Conservation (phyloP, 306 rosid species). For the Vicia villosa region DNA sequence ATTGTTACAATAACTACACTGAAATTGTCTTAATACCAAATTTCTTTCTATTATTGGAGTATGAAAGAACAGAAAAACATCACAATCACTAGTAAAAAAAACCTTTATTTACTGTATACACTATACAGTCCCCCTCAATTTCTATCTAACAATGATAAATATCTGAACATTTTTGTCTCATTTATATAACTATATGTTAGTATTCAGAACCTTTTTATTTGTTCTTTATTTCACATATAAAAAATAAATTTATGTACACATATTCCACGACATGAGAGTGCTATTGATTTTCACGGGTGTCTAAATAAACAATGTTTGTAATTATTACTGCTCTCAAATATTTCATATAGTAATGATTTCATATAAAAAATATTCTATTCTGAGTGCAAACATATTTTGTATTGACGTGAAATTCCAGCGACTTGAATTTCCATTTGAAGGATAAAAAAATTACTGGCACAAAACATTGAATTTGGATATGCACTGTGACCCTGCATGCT, state of each 20-base stretch:
- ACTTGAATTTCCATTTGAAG: conserved; percentile 37
- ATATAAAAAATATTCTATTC: conserved; percentile 22
- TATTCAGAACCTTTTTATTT: background rate
- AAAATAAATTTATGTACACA: background rate
- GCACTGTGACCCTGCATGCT: conserved; percentile 38
- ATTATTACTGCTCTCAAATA: conserved; percentile 24
- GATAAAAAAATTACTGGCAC: conserved; percentile 25
- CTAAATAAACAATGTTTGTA: conserved; percentile 33
- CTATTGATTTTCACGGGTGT: conserved; percentile 38
- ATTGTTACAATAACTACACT: conserved; percentile 5
- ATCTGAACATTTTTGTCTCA: conserved; percentile 8
- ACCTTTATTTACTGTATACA: background rate
- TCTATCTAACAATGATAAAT: background rate
- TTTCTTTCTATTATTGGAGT: background rate
- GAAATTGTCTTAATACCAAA: conserved; percentile 11
- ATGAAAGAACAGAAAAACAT: background rate
- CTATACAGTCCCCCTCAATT: conserved; percentile 11
- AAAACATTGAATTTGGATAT: conserved; percentile 33
- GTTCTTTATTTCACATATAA: no score
- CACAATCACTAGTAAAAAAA: conserved; percentile 3
- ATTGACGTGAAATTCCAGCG: conserved; percentile 45
- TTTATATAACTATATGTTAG: background rate
- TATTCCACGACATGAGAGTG: background rate
- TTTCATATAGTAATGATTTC: conserved; percentile 20
- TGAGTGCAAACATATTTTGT: conserved; percentile 40